These are phyloP conservation scores for Clonostachys rhizophaga DNA, from an alignment of 2,329 filamentous ascomycete species.

Conservation along the genomic window DNA sequence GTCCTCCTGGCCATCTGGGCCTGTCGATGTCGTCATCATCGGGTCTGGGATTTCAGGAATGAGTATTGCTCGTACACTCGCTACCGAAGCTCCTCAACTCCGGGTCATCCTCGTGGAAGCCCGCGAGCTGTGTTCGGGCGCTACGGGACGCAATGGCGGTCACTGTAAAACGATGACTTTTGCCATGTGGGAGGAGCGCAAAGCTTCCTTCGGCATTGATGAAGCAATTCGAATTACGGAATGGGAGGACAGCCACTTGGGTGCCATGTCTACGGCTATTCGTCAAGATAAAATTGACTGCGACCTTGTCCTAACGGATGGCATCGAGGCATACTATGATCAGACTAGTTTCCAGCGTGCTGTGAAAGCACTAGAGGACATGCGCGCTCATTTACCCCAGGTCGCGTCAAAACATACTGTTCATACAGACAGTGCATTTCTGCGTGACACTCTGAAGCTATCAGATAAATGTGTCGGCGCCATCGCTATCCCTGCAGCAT, in stretches of 20 bases:
- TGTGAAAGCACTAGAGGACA: constrained; percentile 7
- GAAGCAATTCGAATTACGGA: constrained; percentile 11
- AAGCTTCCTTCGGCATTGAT: constrained; percentile 8
- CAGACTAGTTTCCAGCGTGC: constrained; percentile 7
- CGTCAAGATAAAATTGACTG: constrained; percentile 31
- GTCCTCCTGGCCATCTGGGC: constrained; percentile 6
- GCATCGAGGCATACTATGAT: constrained; percentile 27
- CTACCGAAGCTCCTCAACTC: constrained; percentile 4
- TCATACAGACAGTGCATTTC: constrained; percentile 7
- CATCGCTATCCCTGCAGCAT: not conserved
- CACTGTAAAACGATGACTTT: constrained; percentile 12
- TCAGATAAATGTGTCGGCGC: constrained; percentile 8
- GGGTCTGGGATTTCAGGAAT: constrained; percentile 11
- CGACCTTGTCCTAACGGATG: constrained; percentile 34
- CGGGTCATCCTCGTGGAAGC: constrained; percentile 23
- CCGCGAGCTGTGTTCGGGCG: constrained; percentile 25
- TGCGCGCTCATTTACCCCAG: constrained; percentile 4
- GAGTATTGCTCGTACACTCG: constrained; percentile 6
- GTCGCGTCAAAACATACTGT: constrained; percentile 8
- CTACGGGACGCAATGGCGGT: constrained; percentile 27
- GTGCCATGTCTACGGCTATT: constrained; percentile 23
- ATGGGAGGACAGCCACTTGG: constrained; percentile 11
- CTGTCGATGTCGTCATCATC: constrained; percentile 10
- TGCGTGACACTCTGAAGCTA: too few species aligned
- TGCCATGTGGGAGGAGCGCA: constrained; percentile 8